Percentiles rank a stretch among this genome's conserved stretches.
phyloP scores from a whole-genome alignment of 2,329 filamentous ascomycete genomes.

The Hypoxylon sp. region DNA sequence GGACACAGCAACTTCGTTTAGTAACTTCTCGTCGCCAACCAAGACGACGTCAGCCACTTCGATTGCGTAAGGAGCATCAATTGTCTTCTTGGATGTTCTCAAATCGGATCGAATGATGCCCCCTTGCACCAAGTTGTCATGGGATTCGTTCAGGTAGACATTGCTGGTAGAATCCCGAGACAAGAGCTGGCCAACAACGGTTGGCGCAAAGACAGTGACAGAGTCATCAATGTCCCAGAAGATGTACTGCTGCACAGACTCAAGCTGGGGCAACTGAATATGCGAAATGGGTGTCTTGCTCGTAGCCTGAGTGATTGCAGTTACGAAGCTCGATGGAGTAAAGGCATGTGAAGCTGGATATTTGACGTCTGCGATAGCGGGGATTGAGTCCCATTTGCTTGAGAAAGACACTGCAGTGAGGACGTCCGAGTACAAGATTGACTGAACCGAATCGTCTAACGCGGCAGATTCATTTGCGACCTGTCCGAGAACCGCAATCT shows the following conservation, averaged over 20 bases:
- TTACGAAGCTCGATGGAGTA: slow-evolving; percentile 67
- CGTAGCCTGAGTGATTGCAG: slow-evolving; percentile 64
- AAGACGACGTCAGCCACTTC: slow-evolving; percentile 83
- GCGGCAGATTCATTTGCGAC: slow-evolving; percentile 81
- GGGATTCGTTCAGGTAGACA: slow-evolving; percentile 72
- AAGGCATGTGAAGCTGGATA: slow-evolving; percentile 78
- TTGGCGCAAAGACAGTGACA: slow-evolving; percentile 72
- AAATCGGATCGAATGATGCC: slow-evolving; percentile 88
- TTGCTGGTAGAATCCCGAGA: slow-evolving; percentile 79
- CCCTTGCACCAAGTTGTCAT: slow-evolving; percentile 77
- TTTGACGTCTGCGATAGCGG: slow-evolving; percentile 84
- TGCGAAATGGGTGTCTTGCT: slow-evolving; percentile 66
- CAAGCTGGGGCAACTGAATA: slow-evolving; percentile 56
- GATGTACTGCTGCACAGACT: slow-evolving; percentile 82
- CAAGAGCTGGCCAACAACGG: slow-evolving; percentile 68
- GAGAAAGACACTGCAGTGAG: slow-evolving; percentile 87
- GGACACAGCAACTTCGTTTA: slow-evolving; percentile 82
- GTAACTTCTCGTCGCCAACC: slow-evolving; percentile 82
- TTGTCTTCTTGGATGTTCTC: slow-evolving; percentile 82
- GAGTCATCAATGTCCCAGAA: slow-evolving; percentile 95
- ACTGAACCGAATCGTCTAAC: slow-evolving; percentile 80
- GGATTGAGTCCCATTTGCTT: slow-evolving; percentile 72
- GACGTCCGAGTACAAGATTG: slow-evolving; percentile 92
- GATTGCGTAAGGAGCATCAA: slow-evolving; percentile 87
- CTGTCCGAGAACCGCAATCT: slow-evolving; percentile 89